These are phyloP conservation scores for Camellia japonica DNA, from an alignment of 148 eudicot species.

Conservation along the genomic window DNA sequence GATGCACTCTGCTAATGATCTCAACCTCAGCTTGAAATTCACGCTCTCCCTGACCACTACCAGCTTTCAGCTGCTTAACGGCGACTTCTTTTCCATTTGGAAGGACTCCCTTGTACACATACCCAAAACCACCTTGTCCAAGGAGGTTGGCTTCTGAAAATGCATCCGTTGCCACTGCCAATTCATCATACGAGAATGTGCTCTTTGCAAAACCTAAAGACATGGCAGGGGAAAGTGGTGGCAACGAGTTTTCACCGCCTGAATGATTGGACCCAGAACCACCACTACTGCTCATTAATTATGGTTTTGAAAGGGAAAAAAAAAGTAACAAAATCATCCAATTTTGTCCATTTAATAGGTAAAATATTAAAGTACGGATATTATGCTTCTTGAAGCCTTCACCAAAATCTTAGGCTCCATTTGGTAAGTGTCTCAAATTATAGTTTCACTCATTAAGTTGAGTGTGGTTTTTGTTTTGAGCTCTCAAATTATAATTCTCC, in stretches of 20 bases:
- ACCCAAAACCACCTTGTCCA: constrained; percentile 99
- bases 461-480: no score
- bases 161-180: constrained; percentile 84
- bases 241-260: constrained; percentile 54
- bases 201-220: constrained; percentile 68
- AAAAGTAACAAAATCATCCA: background rate
- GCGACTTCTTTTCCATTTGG: constrained; percentile 97
- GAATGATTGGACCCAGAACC: constrained; percentile 77
- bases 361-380: background rate
- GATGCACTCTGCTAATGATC: constrained; percentile 95
- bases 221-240: constrained; percentile 82
- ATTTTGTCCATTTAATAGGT: background rate
- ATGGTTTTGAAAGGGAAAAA: background rate
- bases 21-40: constrained; percentile 98
- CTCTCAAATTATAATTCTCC: no score
- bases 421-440: no score
- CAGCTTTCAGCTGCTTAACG: constrained; percentile 83
- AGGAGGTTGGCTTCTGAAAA: constrained; percentile 81
- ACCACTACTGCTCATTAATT: constrained; percentile 69
- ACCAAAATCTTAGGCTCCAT: background rate
- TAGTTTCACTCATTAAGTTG: no score
- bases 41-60: constrained; percentile 96
- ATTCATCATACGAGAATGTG: constrained; percentile 83
- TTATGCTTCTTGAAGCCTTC: background rate
- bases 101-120: constrained; percentile 85